phyloP scores from a whole-genome alignment of 306 rosid genomes.

The Gastrolobium bilobum region DNA sequence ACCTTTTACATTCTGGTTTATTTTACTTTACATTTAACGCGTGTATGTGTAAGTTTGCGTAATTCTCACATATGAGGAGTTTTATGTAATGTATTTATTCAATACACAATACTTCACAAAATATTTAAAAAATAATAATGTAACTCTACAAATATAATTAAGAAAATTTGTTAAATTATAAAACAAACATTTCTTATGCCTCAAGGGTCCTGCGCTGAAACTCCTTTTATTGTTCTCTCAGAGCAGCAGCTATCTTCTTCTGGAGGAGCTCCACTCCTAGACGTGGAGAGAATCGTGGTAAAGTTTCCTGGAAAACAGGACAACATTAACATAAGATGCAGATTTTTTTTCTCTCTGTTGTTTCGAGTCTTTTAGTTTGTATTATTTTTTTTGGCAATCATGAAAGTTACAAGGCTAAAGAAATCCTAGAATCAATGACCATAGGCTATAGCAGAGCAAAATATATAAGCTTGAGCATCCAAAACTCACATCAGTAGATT shows the following conservation, averaged over 20 bases:
- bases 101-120: not conserved
- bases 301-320: slow-evolving; percentile 66
- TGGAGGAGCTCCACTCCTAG: slow-evolving; percentile 88
- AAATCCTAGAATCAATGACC: slow-evolving; percentile 35
- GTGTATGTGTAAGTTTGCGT: not conserved
- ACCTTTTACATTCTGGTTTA: not conserved
- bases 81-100: slow-evolving; percentile 17
- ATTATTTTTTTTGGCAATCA: slow-evolving; percentile 7
- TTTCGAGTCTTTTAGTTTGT: not conserved
- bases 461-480: not conserved
- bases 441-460: not conserved
- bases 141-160: not conserved
- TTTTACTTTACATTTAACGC: not conserved
- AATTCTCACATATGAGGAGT: not conserved
- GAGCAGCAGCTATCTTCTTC: slow-evolving; percentile 82
- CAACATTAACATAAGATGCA: slow-evolving; percentile 39
- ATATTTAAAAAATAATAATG: not conserved
- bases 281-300: slow-evolving; percentile 88
- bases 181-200: slow-evolving; percentile 35
- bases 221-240: slow-evolving; percentile 55
- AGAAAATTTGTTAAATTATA: slow-evolving; percentile 20
- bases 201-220: slow-evolving; percentile 16
- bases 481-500: slow-evolving; percentile 1
- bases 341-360: not conserved
- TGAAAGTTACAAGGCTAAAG: slow-evolving; percentile 24